Evolutionary conservation across 192 early-diverging fungal genomes (phyloP).

Genomic region (Dissophora ornata): DNA sequence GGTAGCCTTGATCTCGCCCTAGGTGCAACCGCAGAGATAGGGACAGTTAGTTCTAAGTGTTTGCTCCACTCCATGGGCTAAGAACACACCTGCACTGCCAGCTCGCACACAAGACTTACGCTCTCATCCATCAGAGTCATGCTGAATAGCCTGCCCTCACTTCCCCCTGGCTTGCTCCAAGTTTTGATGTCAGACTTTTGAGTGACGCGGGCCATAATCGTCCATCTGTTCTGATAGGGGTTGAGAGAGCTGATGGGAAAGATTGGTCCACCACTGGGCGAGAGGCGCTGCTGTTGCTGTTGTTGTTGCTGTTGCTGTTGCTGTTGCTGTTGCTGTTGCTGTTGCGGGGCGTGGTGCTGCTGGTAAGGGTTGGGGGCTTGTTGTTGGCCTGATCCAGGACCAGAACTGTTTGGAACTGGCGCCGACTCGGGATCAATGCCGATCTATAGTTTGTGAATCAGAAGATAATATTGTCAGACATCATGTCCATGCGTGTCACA

Average conservation of each 20-base stretch:
- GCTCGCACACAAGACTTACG: too few species aligned
- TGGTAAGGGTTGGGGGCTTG: slow-evolving; percentile 20
- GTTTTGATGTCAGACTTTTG: slow-evolving; percentile 84
- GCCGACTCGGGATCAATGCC: not conserved
- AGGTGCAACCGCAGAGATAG: not conserved
- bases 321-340: slow-evolving; percentile 19
- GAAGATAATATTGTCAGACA: not conserved
- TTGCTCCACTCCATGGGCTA: too few species aligned
- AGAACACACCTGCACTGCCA: too few species aligned
- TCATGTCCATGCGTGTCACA: not conserved
- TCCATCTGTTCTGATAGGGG: slow-evolving; percentile 75
- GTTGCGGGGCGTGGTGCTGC: slow-evolving; percentile 20
- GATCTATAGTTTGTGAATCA: too few species aligned
- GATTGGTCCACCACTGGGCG: slow-evolving; percentile 24
- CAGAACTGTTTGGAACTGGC: not conserved
- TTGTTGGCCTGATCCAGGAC: slow-evolving; percentile 48
- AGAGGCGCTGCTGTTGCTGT: slow-evolving; percentile 20
- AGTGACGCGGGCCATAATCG: slow-evolving; percentile 90
- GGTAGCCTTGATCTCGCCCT: slow-evolving; percentile 96
- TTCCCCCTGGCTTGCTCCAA: slow-evolving; percentile 81
- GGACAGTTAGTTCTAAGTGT: not conserved
- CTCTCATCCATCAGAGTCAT: slow-evolving; percentile 88
- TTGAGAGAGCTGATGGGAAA: slow-evolving; percentile 46
- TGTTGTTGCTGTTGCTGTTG: slow-evolving; percentile 26
- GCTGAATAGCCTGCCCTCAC: slow-evolving; percentile 87